These are phyloP conservation scores for Spatholobus suberectus DNA, from an alignment of 306 rosid genomes.

Conservation along the genomic window DNA sequence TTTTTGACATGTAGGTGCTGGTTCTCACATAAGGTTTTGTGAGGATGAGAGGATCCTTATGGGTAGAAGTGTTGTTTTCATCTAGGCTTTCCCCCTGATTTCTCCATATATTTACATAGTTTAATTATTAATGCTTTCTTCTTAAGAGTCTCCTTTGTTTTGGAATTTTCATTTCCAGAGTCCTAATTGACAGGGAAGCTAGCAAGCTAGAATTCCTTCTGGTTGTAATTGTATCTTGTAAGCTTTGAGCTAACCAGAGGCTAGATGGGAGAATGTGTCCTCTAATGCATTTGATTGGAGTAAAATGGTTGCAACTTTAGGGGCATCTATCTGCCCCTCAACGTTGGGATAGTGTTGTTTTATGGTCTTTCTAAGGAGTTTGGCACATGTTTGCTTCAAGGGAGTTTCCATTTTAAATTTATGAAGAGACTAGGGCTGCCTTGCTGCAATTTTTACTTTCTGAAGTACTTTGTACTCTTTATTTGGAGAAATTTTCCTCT, in stretches of 20 bases:
- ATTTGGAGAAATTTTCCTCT: not conserved
- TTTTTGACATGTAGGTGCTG: not conserved
- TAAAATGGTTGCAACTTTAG: not conserved
- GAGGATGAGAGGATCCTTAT: not conserved
- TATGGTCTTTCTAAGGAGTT: not conserved
- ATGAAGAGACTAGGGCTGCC: not conserved
- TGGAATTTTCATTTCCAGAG: not conserved
- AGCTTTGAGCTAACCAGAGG: slow-evolving; percentile 12
- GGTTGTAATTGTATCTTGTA: slow-evolving; percentile 20
- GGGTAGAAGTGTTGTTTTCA: not conserved
- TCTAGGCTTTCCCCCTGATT: not conserved
- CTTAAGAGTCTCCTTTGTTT: not conserved
- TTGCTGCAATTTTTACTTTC: not conserved
- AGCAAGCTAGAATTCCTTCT: not conserved
- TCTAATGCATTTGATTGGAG: slow-evolving; percentile 1
- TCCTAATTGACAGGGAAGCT: not conserved
- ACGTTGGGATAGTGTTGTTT: not conserved
- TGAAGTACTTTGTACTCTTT: slow-evolving; percentile 1
- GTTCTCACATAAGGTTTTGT: not conserved
- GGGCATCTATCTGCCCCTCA: not conserved
- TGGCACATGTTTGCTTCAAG: not conserved
- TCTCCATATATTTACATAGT: not conserved
- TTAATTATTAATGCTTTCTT: not conserved
- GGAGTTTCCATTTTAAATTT: not conserved
- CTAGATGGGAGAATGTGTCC: not conserved